Conservation (phyloP, 2,329 filamentous ascomycete genomes). For the Penicillium frequentans region DNA sequence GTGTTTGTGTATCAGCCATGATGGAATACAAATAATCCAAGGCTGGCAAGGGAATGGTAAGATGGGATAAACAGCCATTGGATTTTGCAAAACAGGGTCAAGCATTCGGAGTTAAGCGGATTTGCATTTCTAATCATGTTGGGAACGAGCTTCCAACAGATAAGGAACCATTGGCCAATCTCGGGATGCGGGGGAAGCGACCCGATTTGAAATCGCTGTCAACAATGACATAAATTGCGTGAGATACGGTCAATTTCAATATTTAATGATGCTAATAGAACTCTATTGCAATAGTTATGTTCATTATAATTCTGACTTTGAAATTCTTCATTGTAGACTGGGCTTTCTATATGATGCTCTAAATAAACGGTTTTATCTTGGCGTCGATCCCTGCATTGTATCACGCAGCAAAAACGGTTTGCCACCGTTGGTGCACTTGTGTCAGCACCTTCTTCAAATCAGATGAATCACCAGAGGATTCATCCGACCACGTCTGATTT, state of each 20-base stretch:
- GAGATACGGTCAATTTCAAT: not conserved
- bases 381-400: not conserved
- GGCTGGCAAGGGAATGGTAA: not conserved
- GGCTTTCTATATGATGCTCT: not conserved
- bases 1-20: slow-evolving; percentile 11
- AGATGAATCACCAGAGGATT: not conserved
- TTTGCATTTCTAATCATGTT: slow-evolving; percentile 16
- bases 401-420: slow-evolving; percentile 10
- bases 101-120: slow-evolving; percentile 8
- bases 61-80: not conserved
- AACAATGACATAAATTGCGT: not conserved
- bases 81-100: not conserved
- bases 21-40: not conserved
- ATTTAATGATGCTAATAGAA: not conserved
- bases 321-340: not conserved
- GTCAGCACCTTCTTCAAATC: slow-evolving; percentile 10
- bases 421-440: slow-evolving; percentile 6
- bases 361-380: not conserved
- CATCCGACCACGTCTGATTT: slow-evolving; percentile 6
- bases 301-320: too few relatives aligned
- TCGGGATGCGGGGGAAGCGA: not conserved
- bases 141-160: not conserved
- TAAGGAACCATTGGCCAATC: not conserved
- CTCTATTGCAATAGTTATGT: too few relatives aligned
- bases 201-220: not conserved